phyloP scores from a whole-genome alignment of 139 green algal genomes.

The Micractinium sp. region DNA sequence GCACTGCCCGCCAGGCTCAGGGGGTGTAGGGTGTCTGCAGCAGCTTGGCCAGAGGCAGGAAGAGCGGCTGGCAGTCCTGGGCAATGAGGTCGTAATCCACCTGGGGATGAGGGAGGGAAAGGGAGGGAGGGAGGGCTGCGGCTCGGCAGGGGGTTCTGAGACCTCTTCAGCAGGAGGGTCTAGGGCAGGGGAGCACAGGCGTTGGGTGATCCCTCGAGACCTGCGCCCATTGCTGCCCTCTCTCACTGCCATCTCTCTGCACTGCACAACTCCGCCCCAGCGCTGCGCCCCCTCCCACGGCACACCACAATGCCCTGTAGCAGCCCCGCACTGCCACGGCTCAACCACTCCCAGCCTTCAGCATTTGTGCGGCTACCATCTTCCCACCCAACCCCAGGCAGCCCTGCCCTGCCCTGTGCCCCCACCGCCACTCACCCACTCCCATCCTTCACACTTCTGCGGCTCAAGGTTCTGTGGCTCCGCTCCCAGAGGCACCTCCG shows the following conservation, averaged over 20 bases:
- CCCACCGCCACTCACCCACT: slow-evolving; percentile 18
- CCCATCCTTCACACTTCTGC: slow-evolving; percentile 41
- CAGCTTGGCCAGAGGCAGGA: slow-evolving; percentile 38
- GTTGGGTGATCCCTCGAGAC: too few relatives aligned
- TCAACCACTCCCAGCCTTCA: too few relatives aligned
- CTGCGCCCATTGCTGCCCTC: too few relatives aligned
- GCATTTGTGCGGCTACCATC: not conserved
- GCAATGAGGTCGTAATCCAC: not conserved
- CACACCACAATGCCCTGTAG: too few relatives aligned
- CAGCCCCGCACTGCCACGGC: too few relatives aligned
- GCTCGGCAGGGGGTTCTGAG: not conserved
- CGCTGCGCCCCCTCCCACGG: too few relatives aligned
- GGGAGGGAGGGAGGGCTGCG: too few relatives aligned
- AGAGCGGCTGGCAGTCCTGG: slow-evolving; percentile 31
- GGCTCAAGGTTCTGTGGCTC: slow-evolving; percentile 29
- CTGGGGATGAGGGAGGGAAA: not conserved
- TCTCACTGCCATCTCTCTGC: too few relatives aligned
- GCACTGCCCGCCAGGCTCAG: not conserved
- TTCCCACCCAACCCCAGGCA: not conserved
- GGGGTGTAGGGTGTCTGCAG: slow-evolving; percentile 25
- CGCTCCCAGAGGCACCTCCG: slow-evolving; percentile 30
- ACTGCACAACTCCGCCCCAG: too few relatives aligned
- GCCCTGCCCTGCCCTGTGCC: not conserved
- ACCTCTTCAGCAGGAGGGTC: too few relatives aligned
- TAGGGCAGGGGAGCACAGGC: not conserved